A percentile compares a stretch with the other conserved stretches of the same genome.
phyloP scores from a whole-genome alignment of 495 filamentous ascomycete genomes.

The Jackrogersella minutella region DNA sequence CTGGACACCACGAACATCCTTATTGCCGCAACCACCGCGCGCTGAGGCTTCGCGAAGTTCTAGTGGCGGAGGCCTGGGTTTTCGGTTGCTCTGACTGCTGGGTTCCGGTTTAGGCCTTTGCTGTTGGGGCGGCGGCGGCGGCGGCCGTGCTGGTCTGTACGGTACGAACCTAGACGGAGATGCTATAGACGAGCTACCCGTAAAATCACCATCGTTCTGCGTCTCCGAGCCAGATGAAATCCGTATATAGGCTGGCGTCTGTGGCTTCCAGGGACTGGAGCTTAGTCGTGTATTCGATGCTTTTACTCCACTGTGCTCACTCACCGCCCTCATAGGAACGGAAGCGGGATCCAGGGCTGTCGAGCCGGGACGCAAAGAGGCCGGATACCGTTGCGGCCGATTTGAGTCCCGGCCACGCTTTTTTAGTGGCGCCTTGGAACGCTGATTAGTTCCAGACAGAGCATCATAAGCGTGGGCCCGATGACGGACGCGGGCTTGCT shows the following conservation, averaged over 20 bases:
- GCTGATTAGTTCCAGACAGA: not conserved
- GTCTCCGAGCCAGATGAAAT: not conserved
- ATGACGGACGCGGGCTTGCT: not conserved
- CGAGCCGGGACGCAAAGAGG: not conserved
- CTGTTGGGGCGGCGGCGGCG: not conserved
- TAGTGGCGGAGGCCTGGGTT: not conserved
- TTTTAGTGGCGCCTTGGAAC: not conserved
- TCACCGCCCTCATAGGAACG: not conserved
- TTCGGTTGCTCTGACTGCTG: not conserved
- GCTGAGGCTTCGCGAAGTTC: not conserved
- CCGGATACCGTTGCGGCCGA: not conserved
- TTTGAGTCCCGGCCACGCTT: not conserved
- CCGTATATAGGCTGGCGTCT: constrained; percentile 19
- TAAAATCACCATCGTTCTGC: not conserved
- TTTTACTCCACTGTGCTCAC: not conserved
- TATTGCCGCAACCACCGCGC: not conserved
- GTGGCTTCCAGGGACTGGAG: constrained; percentile 1
- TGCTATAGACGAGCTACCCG: not conserved
- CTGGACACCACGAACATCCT: not conserved
- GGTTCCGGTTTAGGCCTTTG: not conserved
- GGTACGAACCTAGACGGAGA: not conserved
- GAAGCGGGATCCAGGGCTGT: not conserved
- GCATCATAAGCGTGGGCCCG: constrained; percentile 21
- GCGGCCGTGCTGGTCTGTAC: not conserved
- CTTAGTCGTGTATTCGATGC: not conserved